phyloP scores from a whole-genome alignment of 495 filamentous ascomycete genomes.

The Aspergillus asperescens region DNA sequence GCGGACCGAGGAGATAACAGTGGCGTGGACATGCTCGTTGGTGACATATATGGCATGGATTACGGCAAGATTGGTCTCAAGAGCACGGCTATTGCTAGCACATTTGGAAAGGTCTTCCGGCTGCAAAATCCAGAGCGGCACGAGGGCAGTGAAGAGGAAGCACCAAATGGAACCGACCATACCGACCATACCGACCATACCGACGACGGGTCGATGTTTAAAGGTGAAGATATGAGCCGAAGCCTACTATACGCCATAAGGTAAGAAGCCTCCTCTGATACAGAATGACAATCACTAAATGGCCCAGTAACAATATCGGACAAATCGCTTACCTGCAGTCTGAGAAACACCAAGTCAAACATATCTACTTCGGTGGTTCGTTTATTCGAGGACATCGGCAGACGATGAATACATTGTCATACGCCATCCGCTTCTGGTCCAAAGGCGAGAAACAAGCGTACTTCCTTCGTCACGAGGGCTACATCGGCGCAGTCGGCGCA shows the following conservation, averaged over 20 bases:
- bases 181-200: conserved; percentile 36
- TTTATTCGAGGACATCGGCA: conserved; percentile 96
- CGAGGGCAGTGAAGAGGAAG: conserved; percentile 30
- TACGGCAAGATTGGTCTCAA: conserved; percentile 94
- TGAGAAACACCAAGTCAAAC: conserved; percentile 80
- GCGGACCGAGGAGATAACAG: conserved; percentile 90
- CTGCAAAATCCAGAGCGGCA: conserved; percentile 74
- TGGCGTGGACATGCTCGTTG: conserved; percentile 93
- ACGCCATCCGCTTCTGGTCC: conserved; percentile 96
- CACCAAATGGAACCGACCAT: conserved; percentile 42
- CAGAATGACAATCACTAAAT: conserved; percentile 15
- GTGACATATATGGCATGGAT: conserved; percentile 95
- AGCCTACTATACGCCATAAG: conserved; percentile 78
- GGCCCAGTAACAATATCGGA: conserved; percentile 86
- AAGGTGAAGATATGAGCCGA: conserved; percentile 60
- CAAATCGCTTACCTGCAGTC: conserved; percentile 95
- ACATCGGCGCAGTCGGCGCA: conserved; percentile 91
- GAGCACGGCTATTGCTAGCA: conserved; percentile 87
- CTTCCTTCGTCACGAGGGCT: conserved; percentile 93
- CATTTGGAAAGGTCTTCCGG: conserved; percentile 92
- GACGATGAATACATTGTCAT: conserved; percentile 94
- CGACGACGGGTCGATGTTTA: conserved; percentile 42
- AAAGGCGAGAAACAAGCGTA: conserved; percentile 91
- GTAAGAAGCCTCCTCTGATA: conserved; percentile 30
- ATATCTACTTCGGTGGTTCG: conserved; percentile 95